Evolutionary conservation across 768 basidiomycete genomes (phyloP).

Genomic region (Leccinum longicurvipes): DNA sequence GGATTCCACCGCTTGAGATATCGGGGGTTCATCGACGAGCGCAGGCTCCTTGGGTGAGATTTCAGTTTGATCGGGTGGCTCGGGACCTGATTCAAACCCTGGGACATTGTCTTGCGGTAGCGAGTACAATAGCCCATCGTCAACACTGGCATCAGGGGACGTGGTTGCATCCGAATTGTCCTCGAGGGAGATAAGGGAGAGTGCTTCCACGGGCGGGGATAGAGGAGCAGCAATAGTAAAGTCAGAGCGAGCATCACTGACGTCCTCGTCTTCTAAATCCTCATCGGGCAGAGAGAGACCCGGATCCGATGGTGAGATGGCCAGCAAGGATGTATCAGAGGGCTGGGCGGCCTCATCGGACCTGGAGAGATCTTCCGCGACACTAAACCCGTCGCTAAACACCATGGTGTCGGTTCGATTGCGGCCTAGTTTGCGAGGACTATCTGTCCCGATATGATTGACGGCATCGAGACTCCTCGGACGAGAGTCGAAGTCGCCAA

Average conservation of each 20-base stretch:
- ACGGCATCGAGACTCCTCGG: conserved; percentile 20
- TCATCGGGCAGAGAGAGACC: conserved; percentile 15
- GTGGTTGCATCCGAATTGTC: conserved; percentile 6
- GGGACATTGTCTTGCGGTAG: conserved; percentile 1
- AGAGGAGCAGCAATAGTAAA: conserved; percentile 11
- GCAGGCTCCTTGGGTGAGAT: conserved; percentile 1
- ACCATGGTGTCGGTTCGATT: conserved; percentile 76
- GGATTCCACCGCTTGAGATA: conserved; percentile 6
- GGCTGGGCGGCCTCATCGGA: conserved; percentile 6
- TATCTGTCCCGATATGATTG: conserved; percentile 27
- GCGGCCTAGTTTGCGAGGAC: conserved; percentile 48
- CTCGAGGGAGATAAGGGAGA: conserved; percentile 26
- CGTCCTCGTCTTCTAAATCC: conserved; percentile 25
- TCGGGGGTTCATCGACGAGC: background rate
- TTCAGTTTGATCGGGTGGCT: conserved; percentile 5
- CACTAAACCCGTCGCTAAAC: conserved; percentile 43
- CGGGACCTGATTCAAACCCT: conserved; percentile 6
- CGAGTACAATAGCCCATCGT: conserved; percentile 3
- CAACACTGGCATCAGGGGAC: background rate
- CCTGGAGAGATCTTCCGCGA: conserved; percentile 39
- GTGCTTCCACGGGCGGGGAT: conserved; percentile 29
- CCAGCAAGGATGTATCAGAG: conserved; percentile 5
- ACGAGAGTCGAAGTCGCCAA: conserved; percentile 7
- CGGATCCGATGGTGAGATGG: conserved; percentile 4
- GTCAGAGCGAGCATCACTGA: conserved; percentile 22